Evolutionary conservation across 2,329 filamentous ascomycete genomes (phyloP).

Genomic region (Domatiomyces catenatus): DNA sequence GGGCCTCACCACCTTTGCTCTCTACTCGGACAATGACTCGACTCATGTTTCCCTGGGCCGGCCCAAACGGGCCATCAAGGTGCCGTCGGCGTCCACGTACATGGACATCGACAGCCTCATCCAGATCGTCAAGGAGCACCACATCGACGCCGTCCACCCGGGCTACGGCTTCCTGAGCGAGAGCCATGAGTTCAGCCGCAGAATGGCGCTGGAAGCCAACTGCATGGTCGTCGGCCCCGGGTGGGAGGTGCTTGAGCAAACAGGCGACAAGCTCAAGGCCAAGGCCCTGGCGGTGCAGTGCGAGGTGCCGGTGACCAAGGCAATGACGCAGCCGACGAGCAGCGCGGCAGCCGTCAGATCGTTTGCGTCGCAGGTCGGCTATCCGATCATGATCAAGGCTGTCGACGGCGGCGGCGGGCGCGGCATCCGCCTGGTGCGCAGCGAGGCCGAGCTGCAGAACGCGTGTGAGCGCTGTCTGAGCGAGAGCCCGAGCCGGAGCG

Average conservation of each 20-base stretch:
- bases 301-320: constrained; percentile 37
- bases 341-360: constrained; percentile 27
- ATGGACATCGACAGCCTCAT: constrained; percentile 37
- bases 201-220: constrained; percentile 35
- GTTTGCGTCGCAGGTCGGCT: constrained; percentile 45
- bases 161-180: constrained; percentile 51
- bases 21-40: constrained; percentile 41
- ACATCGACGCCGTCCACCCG: constrained; percentile 42
- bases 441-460: constrained; percentile 30
- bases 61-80: constrained; percentile 35
- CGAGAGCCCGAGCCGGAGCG: constrained; percentile 42
- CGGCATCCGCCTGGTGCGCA: constrained; percentile 41
- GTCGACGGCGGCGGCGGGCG: constrained; percentile 48
- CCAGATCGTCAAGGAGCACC: constrained; percentile 32
- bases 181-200: constrained; percentile 34
- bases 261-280: constrained; percentile 42
- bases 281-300: constrained; percentile 37
- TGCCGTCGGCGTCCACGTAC: constrained; percentile 38
- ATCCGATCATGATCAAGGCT: constrained; percentile 49
- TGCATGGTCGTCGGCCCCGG: constrained; percentile 40
- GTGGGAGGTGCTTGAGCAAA: constrained; percentile 40
- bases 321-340: constrained; percentile 31
- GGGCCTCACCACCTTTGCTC: constrained; percentile 38
- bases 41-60: constrained; percentile 36
- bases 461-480: constrained; percentile 37